These are phyloP conservation scores for Cladosporium sp. DNA, from an alignment of 2,329 filamentous ascomycete genomes.

Conservation along the genomic window DNA sequence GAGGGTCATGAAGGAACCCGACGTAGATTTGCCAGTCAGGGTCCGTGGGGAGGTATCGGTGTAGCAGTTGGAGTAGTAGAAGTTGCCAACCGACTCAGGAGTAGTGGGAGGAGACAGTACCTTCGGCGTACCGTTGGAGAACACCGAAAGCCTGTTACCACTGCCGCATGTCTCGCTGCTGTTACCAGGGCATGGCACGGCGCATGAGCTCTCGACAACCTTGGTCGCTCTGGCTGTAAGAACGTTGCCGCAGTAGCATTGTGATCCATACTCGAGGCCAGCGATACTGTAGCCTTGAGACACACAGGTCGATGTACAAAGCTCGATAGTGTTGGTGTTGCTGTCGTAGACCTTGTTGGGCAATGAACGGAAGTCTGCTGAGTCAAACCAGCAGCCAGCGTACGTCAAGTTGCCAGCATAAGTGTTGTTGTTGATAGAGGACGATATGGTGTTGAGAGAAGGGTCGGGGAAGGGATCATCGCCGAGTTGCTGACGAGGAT, in stretches of 20 bases:
- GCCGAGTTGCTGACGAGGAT: constrained; percentile 30
- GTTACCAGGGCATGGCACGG: constrained; percentile 29
- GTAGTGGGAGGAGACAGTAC: constrained; percentile 21
- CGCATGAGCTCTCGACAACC: constrained; percentile 31
- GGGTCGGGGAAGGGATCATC: constrained; percentile 34
- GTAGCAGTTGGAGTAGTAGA: constrained; percentile 29
- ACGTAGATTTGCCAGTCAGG: constrained; percentile 23
- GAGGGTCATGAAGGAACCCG: constrained; percentile 34
- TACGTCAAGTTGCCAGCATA: constrained; percentile 35
- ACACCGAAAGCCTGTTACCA: constrained; percentile 29
- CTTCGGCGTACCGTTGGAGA: constrained; percentile 24
- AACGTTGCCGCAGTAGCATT: constrained; percentile 34
- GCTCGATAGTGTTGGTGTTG: constrained; percentile 28
- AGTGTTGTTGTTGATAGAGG: constrained; percentile 24
- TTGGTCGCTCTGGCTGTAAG: constrained; percentile 23
- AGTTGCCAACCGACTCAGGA: constrained; percentile 26
- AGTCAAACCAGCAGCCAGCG: constrained; percentile 35
- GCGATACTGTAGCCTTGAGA: constrained; percentile 31
- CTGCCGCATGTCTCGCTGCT: constrained; percentile 29
- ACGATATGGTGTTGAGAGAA: constrained; percentile 19
- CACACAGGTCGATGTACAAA: constrained; percentile 29
- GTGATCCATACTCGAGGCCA: constrained; percentile 29
- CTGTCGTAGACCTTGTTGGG: constrained; percentile 25
- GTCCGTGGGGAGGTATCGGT: constrained; percentile 28
- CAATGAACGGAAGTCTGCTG: constrained; percentile 20